These are phyloP conservation scores for Huntiella moniliformis DNA, from an alignment of 2,329 filamentous ascomycete species.

Conservation along the genomic window DNA sequence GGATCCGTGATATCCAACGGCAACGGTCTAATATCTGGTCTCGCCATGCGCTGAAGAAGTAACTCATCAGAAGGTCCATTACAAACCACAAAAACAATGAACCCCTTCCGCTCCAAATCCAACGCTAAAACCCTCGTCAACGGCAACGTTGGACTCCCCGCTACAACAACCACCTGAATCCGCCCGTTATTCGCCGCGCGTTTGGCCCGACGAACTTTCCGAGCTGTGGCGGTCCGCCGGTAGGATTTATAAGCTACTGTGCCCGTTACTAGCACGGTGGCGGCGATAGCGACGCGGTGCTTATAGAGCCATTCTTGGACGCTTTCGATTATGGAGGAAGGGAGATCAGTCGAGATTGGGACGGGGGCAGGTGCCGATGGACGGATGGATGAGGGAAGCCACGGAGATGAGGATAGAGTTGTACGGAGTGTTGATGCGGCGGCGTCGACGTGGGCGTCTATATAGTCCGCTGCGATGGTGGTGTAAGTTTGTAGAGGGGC, in stretches of 20 bases:
- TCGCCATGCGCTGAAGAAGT: constrained; percentile 54
- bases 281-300: constrained; percentile 56
- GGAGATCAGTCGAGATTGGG: constrained; percentile 17
- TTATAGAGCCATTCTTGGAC: constrained; percentile 51
- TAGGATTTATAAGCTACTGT: constrained; percentile 39
- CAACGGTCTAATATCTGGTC: constrained; percentile 65
- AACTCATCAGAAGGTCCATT: constrained; percentile 71
- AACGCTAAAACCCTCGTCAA: constrained; percentile 66
- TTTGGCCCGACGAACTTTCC: constrained; percentile 54
- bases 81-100: constrained; percentile 82
- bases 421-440: constrained; percentile 55
- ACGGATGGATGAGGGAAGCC: constrained; percentile 53
- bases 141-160: constrained; percentile 70
- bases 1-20: constrained; percentile 68
- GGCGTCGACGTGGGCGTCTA: constrained; percentile 64
- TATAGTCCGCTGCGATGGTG: constrained; percentile 53
- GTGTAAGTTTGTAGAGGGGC: constrained; percentile 50
- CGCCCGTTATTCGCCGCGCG: constrained; percentile 63
- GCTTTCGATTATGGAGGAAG: constrained; percentile 27
- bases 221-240: constrained; percentile 34
- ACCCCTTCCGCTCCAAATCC: constrained; percentile 79
- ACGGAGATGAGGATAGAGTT: constrained; percentile 40
- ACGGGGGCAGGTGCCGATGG: constrained; percentile 29
- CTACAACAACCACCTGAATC: constrained; percentile 71
- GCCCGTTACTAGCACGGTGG: constrained; percentile 50